Evolutionary conservation across 164 flowering plant species (phyloP), one percentile per base, ranked within the genome.

Genomic region (Saururus chinensis): DNA sequence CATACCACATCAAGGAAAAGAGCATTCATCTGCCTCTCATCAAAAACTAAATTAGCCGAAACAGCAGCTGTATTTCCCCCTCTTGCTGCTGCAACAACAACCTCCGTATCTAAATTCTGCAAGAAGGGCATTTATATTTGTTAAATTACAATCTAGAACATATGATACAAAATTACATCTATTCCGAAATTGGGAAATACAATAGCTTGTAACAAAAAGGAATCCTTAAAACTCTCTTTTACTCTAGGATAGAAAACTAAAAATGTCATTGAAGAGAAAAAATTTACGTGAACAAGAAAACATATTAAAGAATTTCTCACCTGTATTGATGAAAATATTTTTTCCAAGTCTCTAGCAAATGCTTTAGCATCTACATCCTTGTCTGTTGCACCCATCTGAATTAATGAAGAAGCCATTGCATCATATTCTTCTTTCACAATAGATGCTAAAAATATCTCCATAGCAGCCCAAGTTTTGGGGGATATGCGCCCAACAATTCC

Each of bases 401-500:
- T 83, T 66, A 92, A 80, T 24, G 98, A 83, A 69, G 93, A 78
- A 51, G 98, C 91, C 98, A 92, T 92, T 52, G 82, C 70, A 67
- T 92, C 91, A 68, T 92, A 92, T 40, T 89, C 96, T 75, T 84
- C 83, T 30, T 76, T 79, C 37, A 85, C 81, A 65, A 92, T 71
- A 59, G 98, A 92, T 58, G 73, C 67, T 76, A 92, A 74, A 76
- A 92, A 89, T 30, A 74, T 73, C 58, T 92, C 95, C 93, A 92
- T 87, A 12, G 98, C 98, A 66, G 81, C 71, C 98, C 96, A 92
- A 53, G 95, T 89, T 68, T 82, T 86, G 11, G 98, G 96, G 56
- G 96, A 92, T 79, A 92, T 87, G 35, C 92, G 95, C 25, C 98
- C 98, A 69, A 92, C 96, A 74, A 92, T 89, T 60, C 98, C 98